phyloP scores from a whole-genome alignment of 208 protist genomes.

The Sergeia podlipaevii region DNA sequence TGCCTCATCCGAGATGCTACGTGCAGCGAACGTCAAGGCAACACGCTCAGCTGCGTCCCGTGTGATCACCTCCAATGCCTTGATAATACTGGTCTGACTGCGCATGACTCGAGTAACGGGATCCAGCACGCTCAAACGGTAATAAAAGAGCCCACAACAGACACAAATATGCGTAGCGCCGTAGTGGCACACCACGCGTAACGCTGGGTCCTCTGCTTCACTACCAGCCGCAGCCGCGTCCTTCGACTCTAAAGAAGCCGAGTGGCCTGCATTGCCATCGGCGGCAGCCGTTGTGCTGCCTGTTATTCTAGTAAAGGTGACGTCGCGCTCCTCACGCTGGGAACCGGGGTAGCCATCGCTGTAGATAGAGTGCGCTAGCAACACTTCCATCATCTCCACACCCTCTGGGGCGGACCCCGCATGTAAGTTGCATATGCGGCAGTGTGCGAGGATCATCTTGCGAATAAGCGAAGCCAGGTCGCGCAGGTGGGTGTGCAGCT shows the following conservation, averaged over 20 bases:
- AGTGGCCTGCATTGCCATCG: no score
- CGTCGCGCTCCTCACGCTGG: slow-evolving; percentile 19
- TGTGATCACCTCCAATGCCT: slow-evolving; percentile 17
- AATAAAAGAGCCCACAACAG: slow-evolving; percentile 67
- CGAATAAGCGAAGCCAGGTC: no score
- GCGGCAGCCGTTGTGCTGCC: no score
- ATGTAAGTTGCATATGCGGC: background rate
- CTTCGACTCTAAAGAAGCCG: no score
- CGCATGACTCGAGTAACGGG: slow-evolving; percentile 1
- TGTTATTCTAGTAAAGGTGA: slow-evolving; percentile 18
- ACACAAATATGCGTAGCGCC: slow-evolving; percentile 58
- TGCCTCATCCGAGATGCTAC: slow-evolving; percentile 4
- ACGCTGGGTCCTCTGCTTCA: no score
- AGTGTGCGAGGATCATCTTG: no score
- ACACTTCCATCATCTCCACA: background rate
- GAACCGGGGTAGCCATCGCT: slow-evolving; percentile 15
- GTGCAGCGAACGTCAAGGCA: slow-evolving; percentile 1
- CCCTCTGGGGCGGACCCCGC: background rate
- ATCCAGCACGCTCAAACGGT: slow-evolving; percentile 62
- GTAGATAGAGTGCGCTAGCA: slow-evolving; percentile 12
- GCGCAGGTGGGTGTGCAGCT: slow-evolving; percentile 1
- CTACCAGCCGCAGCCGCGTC: no score
- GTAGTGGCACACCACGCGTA: slow-evolving; percentile 12
- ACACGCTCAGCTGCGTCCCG: slow-evolving; percentile 3
- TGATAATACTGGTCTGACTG: background rate